Evolutionary conservation across 768 basidiomycete genomes (phyloP).

Genomic region (Asterophora parasitica): DNA sequence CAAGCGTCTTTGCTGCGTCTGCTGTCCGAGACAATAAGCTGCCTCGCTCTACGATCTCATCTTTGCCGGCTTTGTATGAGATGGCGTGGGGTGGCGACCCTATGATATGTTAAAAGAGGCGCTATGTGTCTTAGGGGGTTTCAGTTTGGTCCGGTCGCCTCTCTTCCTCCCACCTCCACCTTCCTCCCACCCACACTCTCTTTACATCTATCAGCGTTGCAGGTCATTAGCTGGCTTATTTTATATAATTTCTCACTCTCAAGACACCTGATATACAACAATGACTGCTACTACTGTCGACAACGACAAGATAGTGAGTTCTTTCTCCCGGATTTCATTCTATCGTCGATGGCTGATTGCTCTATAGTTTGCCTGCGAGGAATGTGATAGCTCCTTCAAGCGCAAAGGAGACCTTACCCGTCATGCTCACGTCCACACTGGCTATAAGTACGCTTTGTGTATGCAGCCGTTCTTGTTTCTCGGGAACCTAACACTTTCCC

Average conservation of each 20-base stretch:
- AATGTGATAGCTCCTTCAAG: constrained; percentile 46
- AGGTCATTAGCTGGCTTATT: constrained; percentile 21
- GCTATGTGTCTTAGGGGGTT: constrained; percentile 5
- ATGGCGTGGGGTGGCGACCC: constrained; percentile 3
- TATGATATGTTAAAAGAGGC: constrained; percentile 12
- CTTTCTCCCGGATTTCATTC: not conserved
- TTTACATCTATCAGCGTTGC: constrained; percentile 21
- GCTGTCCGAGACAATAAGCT: constrained; percentile 17
- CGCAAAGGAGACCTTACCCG: constrained; percentile 60
- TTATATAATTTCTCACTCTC: constrained; percentile 6
- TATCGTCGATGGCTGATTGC: not conserved
- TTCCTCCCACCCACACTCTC: constrained; percentile 14
- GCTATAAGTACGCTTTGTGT: constrained; percentile 39
- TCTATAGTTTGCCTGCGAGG: constrained; percentile 33
- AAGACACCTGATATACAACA: not conserved
- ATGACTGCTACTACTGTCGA: constrained; percentile 5
- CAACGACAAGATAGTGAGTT: constrained; percentile 4
- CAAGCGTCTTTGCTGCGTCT: constrained; percentile 7
- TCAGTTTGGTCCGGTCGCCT: constrained; percentile 12
- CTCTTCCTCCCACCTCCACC: constrained; percentile 15
- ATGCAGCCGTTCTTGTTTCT: not conserved
- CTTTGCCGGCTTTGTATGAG: constrained; percentile 16
- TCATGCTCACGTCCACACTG: constrained; percentile 47
- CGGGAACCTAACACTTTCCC: not conserved
- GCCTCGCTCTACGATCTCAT: constrained; percentile 2